A percentile compares a stretch with the other conserved stretches of the same genome.
Evolutionary conservation across 2,329 filamentous ascomycete species (phyloP).

Genomic region (Ustulina deusta): DNA sequence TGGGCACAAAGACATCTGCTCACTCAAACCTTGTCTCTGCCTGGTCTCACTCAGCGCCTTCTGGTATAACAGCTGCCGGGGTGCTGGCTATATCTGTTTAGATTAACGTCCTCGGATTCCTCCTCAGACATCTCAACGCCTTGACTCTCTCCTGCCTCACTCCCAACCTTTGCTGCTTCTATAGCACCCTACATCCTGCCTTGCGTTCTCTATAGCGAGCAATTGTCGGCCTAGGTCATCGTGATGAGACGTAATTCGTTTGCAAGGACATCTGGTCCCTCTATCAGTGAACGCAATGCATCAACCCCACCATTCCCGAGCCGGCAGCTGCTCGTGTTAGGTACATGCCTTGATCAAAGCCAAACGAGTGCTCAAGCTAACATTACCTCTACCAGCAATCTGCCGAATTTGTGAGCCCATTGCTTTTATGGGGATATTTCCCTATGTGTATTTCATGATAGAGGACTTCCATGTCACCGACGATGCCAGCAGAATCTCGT

Average conservation of each 20-base stretch:
- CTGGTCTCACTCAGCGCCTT: constrained; percentile 26
- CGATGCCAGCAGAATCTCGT: constrained; percentile 81
- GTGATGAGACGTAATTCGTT: constrained; percentile 46
- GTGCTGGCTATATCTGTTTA: constrained; percentile 11
- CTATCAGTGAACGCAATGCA: constrained; percentile 33
- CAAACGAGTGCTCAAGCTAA: constrained; percentile 22
- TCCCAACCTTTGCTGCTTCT: constrained; percentile 6
- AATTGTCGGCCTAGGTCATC: constrained; percentile 30
- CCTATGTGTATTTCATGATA: constrained; percentile 98
- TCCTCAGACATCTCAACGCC: constrained; percentile 35
- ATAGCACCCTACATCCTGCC: constrained; percentile 21
- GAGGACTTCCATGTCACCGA: constrained; percentile 88
- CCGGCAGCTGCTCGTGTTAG: constrained; percentile 55
- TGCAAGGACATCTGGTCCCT: constrained; percentile 41
- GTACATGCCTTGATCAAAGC: constrained; percentile 44
- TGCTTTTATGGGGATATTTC: constrained; percentile 99
- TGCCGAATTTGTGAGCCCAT: constrained; percentile 98
- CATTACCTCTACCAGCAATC: constrained; percentile 68
- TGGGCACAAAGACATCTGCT: constrained; percentile 32
- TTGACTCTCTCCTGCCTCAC: constrained; percentile 21
- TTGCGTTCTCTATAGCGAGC: constrained; percentile 28
- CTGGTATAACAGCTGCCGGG: constrained; percentile 23
- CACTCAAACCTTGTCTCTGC: constrained; percentile 28
- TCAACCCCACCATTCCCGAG: constrained; percentile 53
- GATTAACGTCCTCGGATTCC: constrained; percentile 20